Evolutionary conservation across 306 rosid species (phyloP), one percentile per base, ranked within the genome.

Genomic region (Aeschynomene evenia): DNA sequence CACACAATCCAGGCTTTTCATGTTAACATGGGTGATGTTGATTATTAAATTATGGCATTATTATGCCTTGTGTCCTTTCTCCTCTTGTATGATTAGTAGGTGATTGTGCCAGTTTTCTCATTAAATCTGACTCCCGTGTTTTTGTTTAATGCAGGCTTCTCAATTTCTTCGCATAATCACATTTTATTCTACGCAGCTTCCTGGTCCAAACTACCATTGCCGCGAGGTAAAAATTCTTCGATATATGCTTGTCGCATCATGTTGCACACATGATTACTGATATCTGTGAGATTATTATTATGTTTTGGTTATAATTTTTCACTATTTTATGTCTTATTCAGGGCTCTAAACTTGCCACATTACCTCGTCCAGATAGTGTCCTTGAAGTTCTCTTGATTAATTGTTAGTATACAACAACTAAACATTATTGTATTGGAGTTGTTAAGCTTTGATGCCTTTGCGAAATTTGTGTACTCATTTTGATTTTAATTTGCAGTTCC

Each of bases 301-400:
- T 13, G 12, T 26, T 21, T 42, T 37, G 72, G 21, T 60, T 37
- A 37, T 57, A 67, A 76, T 48, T 50, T 50, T 37, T 16, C 7
- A n/a, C 58, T 62, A 31, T 20, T 34, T 46, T 33, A 20, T 37
- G 73, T 53, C 21, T 70, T 34, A 18, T 70, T 62, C 84, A 91
- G 99, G 99, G 97, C 45, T 95, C 99, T 58, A 85, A 77, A 75
- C 96, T 87, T 70, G 99, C 99, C 39, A 91, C 75, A 60, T 84
- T 95, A 70, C 99, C 99, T 52, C 95, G 69, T 79, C 99, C 99
- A n/a, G 83, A 88, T n/a, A 87, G 80, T 57, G 76, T 77, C 11
- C 21, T 87, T 34, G 91, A 95, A 80, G 92, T 89, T 48, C 66
- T 95, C 36, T 75, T 95, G 68, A 76, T 95, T 49, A 91, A 91